Evolutionary conservation across 495 filamentous ascomycete genomes (phyloP), one percentile per base, ranked within the genome.

Genomic region (Podospora pseudopauciseta): DNA sequence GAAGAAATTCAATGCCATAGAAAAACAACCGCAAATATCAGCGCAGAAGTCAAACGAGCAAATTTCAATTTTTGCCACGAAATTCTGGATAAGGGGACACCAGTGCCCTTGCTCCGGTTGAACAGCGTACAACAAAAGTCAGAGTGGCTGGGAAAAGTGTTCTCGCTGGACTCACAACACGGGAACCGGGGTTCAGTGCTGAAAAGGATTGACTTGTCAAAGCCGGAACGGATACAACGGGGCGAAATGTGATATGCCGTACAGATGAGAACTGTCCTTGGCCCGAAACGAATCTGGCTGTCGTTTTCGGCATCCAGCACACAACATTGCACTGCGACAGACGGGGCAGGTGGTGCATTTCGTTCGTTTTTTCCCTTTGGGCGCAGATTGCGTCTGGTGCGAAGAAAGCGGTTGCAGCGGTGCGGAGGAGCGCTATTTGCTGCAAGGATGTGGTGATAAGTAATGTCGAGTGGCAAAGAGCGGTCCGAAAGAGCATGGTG

Each of bases 381-480:
- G 39, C 39, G 39, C 39, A 11, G 39, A 49, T 49, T 49, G 39
- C 39, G 39, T 13, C 13, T 49, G 39, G 39, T 18, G 39, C 44
- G 1, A 53, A 60, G 32, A 49, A 39, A 4, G 39, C 13, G 39
- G 39, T 49, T 13, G 39, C 39, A 49, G 9, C 18, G 39, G 39
- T 49, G 39, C 39, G 39, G 39, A 63, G 49, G 39, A 69, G 71
- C 66, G 69, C 71, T 64, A 70, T 67, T 71, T 67, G 71, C 66
- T 71, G 69, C 69, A 60, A 63, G 71, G 66, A 65, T 67, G 71
- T 69, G 66, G 64, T 68, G 71, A 67, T 49, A 39, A 62, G 32
- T 34, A 16, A 11, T 67, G 26, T 60, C 66, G 66, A 63, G 71
- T 64, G 68, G 70, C 70, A 54, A 69, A 70, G 63, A 57, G 39